These are phyloP conservation scores for Amphirosellinia nigrospora DNA, from an alignment of 495 filamentous ascomycete species.

Conservation along the genomic window DNA sequence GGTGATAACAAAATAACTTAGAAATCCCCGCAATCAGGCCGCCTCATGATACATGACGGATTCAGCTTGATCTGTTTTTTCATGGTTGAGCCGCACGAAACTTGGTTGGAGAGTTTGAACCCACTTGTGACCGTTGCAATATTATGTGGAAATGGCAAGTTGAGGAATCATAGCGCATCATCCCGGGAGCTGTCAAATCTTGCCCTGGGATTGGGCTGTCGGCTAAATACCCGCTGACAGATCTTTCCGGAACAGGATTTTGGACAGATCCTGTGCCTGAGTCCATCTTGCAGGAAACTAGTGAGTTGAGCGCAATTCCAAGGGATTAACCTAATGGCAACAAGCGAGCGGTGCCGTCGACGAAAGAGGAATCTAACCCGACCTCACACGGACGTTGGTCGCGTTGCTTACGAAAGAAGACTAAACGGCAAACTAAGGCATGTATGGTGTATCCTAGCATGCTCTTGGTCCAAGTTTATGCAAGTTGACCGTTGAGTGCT, in stretches of 20 bases:
- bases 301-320: not conserved
- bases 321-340: conserved; percentile 12
- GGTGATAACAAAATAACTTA: not conserved
- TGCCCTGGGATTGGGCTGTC: conserved; percentile 16
- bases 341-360: not conserved
- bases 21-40: not conserved
- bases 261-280: conserved; percentile 33
- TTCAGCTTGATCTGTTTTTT: conserved; percentile 6
- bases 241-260: conserved; percentile 26
- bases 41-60: not conserved
- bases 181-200: not conserved
- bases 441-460: not conserved
- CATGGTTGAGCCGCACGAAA: not conserved
- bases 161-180: not conserved
- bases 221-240: conserved; percentile 27
- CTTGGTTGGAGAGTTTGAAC: conserved; percentile 7
- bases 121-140: conserved; percentile 18
- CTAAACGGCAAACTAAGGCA: conserved; percentile 3
- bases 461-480: conserved; percentile 7
- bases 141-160: conserved; percentile 7
- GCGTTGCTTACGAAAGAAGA: not conserved
- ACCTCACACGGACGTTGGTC: conserved; percentile 6
- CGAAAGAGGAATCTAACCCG: conserved; percentile 14
- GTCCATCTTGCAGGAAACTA: conserved; percentile 12
- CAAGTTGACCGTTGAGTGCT: conserved; percentile 20